Evolutionary conservation across 495 filamentous ascomycete species (phyloP), one percentile per base, ranked within the genome.

Genomic region (Aspergillus kassunensis): DNA sequence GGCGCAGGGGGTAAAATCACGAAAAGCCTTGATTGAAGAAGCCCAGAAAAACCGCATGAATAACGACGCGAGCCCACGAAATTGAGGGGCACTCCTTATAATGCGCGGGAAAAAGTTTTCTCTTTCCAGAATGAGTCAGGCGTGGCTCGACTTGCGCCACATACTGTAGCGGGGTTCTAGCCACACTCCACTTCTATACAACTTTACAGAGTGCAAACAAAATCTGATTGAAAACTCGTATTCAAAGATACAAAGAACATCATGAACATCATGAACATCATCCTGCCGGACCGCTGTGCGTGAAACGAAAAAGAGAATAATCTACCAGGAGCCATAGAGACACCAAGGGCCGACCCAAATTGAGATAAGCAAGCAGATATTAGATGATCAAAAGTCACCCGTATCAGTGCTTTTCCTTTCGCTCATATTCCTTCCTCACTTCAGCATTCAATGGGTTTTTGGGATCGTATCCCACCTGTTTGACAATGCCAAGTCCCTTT

Each of bases 401-500:
- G 2, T 10, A 46, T 40, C 27, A 46, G 54, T 39, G 41, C 44
- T 44, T 33, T 23, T 51, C 18, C 27, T 43, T 49, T 24, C 40
- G 10, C 34, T 51, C 61, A 19, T 57, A 49, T 15, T 56, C 57
- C 41, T 55, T 56, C 43, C 63, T 64, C 8, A 56, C 44, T 31
- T 77, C 68, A 13, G 75, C 73, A 48, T 78, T 81, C 47, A 87
- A 60, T 18, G 83, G 82, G 18, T 83, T 70, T 0, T 56, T 58
- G 0, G 81, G 70, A 66, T 97, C 91, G 69, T 97, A 97, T 4
- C 91, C 92, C 1, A 97, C 76, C 42, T 81, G 80, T 66, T 95
- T 97, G 33, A 98, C 91, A 56, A 97, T 97, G 0, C 93, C 93
- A 5, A 97, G 70, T 0, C 93, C 93, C 75, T 96, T 97, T 0